These are phyloP conservation scores for Rhodosporidiobolus sp. DNA, from an alignment of 768 basidiomycete species.

Conservation along the genomic window DNA sequence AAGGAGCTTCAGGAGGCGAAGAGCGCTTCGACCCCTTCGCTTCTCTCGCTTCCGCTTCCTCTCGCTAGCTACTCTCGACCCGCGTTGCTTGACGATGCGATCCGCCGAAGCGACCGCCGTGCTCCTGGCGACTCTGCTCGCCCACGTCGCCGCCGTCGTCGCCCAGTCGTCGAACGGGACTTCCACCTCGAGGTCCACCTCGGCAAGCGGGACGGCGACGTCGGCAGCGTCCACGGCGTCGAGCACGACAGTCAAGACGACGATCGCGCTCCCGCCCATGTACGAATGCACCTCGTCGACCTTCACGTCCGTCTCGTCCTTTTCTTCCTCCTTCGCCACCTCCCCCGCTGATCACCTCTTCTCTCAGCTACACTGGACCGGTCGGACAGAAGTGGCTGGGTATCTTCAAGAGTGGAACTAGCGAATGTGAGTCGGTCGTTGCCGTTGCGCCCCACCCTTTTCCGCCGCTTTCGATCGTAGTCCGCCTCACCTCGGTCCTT, in stretches of 20 bases:
- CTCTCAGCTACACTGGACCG: constrained; percentile 4
- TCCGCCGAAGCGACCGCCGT: no score
- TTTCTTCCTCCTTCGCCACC: no score
- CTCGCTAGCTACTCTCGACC: no score
- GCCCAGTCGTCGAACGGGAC: background rate
- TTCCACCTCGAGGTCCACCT: background rate
- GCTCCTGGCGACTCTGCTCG: no score
- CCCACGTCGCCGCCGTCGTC: background rate
- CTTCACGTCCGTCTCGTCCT: constrained; percentile 2
- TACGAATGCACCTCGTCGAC: constrained; percentile 1
- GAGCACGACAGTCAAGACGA: background rate
- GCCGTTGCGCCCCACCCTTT: no score
- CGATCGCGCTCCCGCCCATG: constrained; percentile 2
- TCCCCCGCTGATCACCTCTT: background rate
- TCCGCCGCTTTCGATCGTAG: no score
- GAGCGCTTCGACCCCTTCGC: no score
- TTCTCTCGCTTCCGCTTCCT: no score
- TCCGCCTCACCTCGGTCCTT: no score
- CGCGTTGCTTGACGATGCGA: no score
- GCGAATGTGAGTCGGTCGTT: background rate
- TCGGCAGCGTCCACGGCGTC: background rate
- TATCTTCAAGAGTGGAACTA: background rate
- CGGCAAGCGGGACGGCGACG: background rate
- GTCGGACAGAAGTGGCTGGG: constrained; percentile 4
- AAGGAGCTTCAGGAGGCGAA: no score